Conservation (phyloP, 2,329 filamentous ascomycete species). For the Fusarium miscanthi region DNA sequence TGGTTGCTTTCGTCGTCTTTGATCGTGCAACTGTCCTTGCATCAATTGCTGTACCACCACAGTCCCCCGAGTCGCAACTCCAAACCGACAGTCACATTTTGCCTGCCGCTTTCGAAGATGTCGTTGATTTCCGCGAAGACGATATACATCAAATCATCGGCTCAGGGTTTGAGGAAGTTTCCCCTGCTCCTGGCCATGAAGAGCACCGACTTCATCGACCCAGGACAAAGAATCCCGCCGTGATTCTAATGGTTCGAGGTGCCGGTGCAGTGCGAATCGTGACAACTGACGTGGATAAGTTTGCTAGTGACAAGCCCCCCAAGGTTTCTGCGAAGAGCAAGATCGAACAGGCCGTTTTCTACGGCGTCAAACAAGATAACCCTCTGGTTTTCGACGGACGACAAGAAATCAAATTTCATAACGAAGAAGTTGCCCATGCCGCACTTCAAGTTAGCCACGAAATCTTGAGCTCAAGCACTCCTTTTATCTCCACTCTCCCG, state of each 20-base stretch:
- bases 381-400: slow-evolving; percentile 85
- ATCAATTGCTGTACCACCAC: slow-evolving; percentile 74
- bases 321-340: slow-evolving; percentile 85
- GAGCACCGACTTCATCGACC: slow-evolving; percentile 62
- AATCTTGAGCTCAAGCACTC: slow-evolving; percentile 80
- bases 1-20: slow-evolving; percentile 86
- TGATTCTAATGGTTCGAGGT: slow-evolving; percentile 71
- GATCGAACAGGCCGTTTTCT: slow-evolving; percentile 95
- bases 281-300: slow-evolving; percentile 68
- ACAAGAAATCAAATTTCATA: slow-evolving; percentile 72
- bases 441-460: slow-evolving; percentile 83
- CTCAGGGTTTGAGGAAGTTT: slow-evolving; percentile 71
- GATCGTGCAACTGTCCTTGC: slow-evolving; percentile 80
- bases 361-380: slow-evolving; percentile 82
- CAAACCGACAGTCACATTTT: slow-evolving; percentile 72
- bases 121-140: slow-evolving; percentile 79
- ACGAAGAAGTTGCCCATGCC: slow-evolving; percentile 78
- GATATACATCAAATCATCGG: slow-evolving; percentile 72
- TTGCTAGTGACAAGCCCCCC: slow-evolving; percentile 67
- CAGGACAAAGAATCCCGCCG: slow-evolving; percentile 70
- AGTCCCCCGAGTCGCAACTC: slow-evolving; percentile 81
- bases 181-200: slow-evolving; percentile 51
- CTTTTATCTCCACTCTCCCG: slow-evolving; percentile 77
- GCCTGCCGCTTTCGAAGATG: slow-evolving; percentile 82
- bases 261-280: slow-evolving; percentile 70